These are phyloP conservation scores for Aspergillus ochraceus DNA, from an alignment of 2,329 filamentous ascomycete genomes.

Conservation along the genomic window DNA sequence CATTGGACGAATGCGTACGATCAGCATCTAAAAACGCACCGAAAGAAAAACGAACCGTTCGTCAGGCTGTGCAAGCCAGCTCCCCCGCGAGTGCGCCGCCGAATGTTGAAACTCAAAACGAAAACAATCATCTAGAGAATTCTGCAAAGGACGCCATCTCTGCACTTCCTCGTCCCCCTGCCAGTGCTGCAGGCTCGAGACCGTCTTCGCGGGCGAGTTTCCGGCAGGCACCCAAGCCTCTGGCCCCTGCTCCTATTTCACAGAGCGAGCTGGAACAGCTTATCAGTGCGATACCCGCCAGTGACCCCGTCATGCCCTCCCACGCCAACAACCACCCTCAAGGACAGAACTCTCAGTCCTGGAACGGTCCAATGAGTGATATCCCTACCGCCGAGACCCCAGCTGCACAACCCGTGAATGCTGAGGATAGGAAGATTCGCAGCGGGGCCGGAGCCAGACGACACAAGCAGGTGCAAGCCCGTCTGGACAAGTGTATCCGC, in stretches of 20 bases:
- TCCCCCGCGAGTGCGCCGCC: constrained; percentile 28
- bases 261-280: constrained; percentile 35
- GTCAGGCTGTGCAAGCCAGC: constrained; percentile 24
- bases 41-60: constrained; percentile 23
- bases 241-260: constrained; percentile 39
- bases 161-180: constrained; percentile 27
- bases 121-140: constrained; percentile 22
- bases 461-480: constrained; percentile 63
- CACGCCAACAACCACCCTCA: constrained; percentile 6
- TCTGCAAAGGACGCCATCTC: constrained; percentile 23
- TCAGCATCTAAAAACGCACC: constrained; percentile 17
- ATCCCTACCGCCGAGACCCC: constrained; percentile 43
- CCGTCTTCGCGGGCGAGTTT: constrained; percentile 40
- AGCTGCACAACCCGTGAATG: constrained; percentile 22
- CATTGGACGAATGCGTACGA: constrained; percentile 26
- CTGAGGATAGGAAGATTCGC: constrained; percentile 39
- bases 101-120: constrained; percentile 20
- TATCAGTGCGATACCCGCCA: constrained; percentile 44
- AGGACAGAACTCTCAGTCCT: constrained; percentile 35
- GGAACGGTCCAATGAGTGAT: constrained; percentile 47
- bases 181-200: constrained; percentile 32
- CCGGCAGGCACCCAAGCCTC: constrained; percentile 36
- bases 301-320: constrained; percentile 48
- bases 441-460: constrained; percentile 61
- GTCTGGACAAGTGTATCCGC: constrained; percentile 61